phyloP scores from a whole-genome alignment of 2,329 filamentous ascomycete species.

The Teratosphaeriaceae sp. region DNA sequence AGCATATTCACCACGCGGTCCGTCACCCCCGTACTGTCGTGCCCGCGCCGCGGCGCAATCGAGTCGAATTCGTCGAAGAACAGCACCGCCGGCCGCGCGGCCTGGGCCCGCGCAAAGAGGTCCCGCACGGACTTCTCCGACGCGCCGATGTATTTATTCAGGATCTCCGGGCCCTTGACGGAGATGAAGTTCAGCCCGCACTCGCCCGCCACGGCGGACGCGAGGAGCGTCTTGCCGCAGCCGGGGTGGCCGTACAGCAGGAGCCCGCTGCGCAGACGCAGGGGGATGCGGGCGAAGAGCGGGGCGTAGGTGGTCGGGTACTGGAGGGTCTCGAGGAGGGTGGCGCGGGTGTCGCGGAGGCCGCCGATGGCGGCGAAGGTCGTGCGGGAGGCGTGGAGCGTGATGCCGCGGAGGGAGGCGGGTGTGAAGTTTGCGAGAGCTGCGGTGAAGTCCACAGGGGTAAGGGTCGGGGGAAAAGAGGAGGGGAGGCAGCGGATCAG shows the following conservation, averaged over 20 bases:
- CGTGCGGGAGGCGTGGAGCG: slow-evolving; percentile 84
- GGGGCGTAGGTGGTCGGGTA: slow-evolving; percentile 98
- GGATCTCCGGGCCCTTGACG: slow-evolving; percentile 94
- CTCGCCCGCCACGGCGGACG: slow-evolving; percentile 94
- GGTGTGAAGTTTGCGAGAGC: slow-evolving; percentile 92
- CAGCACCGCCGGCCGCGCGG: slow-evolving; percentile 85
- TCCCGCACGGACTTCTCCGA: slow-evolving; percentile 95
- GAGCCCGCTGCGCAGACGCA: slow-evolving; percentile 88
- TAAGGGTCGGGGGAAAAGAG: slow-evolving; percentile 55
- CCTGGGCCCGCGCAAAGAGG: slow-evolving; percentile 85
- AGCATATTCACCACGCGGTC: slow-evolving; percentile 98
- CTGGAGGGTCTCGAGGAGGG: slow-evolving; percentile 89
- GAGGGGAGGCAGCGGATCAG: slow-evolving; percentile 68
- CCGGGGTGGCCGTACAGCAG: slow-evolving; percentile 92
- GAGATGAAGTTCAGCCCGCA: slow-evolving; percentile 98
- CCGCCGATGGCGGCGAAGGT: slow-evolving; percentile 92
- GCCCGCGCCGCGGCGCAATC: slow-evolving; percentile 92
- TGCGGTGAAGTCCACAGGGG: slow-evolving; percentile 68
- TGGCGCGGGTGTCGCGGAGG: slow-evolving; percentile 75
- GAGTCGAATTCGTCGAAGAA: slow-evolving; percentile 99
- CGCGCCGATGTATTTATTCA: slow-evolving; percentile 99
- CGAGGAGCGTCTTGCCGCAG: slow-evolving; percentile 92
- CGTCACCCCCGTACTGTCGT: slow-evolving; percentile 97
- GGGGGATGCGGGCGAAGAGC: slow-evolving; percentile 91
- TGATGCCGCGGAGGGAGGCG: slow-evolving; percentile 88